phyloP scores from a whole-genome alignment of 2,329 filamentous ascomycete species.

The Monilinia aucupariae region DNA sequence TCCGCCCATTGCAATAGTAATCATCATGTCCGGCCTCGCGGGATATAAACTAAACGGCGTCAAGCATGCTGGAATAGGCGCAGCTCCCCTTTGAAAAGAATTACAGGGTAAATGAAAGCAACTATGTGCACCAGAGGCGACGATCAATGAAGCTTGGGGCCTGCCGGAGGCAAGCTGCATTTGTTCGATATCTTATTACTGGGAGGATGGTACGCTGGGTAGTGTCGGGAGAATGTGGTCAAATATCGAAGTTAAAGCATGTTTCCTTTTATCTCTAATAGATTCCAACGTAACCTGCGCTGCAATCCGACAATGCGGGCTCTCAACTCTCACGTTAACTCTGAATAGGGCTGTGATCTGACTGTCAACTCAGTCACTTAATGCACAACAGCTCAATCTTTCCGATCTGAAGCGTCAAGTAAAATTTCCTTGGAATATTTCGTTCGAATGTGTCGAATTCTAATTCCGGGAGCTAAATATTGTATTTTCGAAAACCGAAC shows the following conservation, averaged over 20 bases:
- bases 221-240: constrained; percentile 44
- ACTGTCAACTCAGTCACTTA: too few species aligned
- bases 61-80: constrained; percentile 41
- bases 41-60: constrained; percentile 51
- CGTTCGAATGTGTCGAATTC: too few species aligned
- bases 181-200: constrained; percentile 24
- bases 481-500: too few species aligned
- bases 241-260: constrained; percentile 36
- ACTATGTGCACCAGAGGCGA: constrained; percentile 39
- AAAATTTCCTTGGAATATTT: too few species aligned
- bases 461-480: too few species aligned
- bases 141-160: constrained; percentile 47
- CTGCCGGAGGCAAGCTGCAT: constrained; percentile 44
- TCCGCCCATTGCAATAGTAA: constrained; percentile 67
- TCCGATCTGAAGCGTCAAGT: too few species aligned
- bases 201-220: constrained; percentile 51
- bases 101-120: constrained; percentile 39
- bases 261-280: neutral
- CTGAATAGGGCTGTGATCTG: neutral
- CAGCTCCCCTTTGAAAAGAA: constrained; percentile 43
- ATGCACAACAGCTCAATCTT: too few species aligned
- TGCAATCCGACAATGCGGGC: neutral
- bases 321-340: neutral
- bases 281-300: neutral
- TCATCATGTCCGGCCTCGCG: constrained; percentile 38